These are phyloP conservation scores for Lipomyces chichibuensis DNA, from an alignment of 805 yeast genomes.

Conservation along the genomic window DNA sequence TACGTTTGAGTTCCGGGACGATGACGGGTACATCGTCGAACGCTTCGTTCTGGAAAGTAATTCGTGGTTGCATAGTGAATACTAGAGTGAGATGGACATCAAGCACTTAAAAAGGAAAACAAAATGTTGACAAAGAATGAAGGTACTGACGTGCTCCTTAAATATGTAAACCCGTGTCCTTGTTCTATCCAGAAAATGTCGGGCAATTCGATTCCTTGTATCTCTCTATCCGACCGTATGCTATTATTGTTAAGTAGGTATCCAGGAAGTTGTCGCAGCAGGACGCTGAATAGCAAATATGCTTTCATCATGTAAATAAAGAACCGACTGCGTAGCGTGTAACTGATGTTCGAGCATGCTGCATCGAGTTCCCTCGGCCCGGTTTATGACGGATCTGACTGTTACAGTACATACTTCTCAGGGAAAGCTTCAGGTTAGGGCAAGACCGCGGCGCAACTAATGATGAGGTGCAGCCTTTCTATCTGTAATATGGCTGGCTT, in stretches of 20 bases:
- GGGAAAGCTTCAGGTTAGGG: background rate
- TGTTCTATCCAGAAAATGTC: background rate
- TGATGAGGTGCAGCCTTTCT: too few species aligned
- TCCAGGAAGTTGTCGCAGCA: background rate
- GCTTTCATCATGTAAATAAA: background rate
- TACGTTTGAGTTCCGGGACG: conserved; percentile 1
- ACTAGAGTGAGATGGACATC: background rate
- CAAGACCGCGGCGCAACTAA: too few species aligned
- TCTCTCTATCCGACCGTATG: background rate
- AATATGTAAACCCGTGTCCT: background rate
- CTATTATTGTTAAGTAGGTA: background rate
- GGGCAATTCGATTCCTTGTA: background rate
- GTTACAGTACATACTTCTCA: too few species aligned
- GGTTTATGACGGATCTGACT: too few species aligned
- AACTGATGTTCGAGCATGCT: background rate
- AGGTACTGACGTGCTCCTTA: background rate
- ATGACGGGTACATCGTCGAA: background rate
- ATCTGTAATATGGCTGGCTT: too few species aligned
- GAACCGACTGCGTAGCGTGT: background rate
- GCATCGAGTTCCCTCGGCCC: background rate
- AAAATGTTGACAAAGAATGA: background rate
- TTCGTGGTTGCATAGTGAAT: background rate
- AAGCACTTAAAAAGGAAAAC: background rate
- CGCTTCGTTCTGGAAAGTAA: background rate
- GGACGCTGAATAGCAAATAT: background rate